These are phyloP conservation scores for Trichomonascus vanleenenianus DNA, from an alignment of 805 yeast species.

Conservation along the genomic window DNA sequence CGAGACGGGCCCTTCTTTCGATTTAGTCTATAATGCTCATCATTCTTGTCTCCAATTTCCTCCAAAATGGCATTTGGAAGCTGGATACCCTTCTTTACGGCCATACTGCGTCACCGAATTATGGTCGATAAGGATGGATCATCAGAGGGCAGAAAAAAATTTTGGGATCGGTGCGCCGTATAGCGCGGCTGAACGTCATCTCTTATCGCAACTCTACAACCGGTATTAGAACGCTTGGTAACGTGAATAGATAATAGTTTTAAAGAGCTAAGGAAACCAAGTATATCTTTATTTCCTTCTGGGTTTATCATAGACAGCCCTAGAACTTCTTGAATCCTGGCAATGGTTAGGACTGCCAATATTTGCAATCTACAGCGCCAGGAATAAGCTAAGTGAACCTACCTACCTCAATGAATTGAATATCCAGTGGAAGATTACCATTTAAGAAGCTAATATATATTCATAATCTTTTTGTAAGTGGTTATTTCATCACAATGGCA, in stretches of 20 bases:
- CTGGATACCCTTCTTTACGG: not conserved
- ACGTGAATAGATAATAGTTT: too few species aligned
- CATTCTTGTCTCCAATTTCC: not conserved
- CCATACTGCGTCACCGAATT: not conserved
- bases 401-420: too few species aligned
- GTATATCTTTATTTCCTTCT: too few species aligned
- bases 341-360: too few species aligned
- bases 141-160: too few species aligned
- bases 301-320: too few species aligned
- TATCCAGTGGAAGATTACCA: too few species aligned
- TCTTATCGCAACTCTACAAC: not conserved
- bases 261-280: too few species aligned
- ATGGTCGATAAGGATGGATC: not conserved
- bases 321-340: too few species aligned
- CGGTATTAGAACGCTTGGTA: too few species aligned
- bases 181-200: not conserved
- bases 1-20: constrained; percentile 28
- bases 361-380: too few species aligned
- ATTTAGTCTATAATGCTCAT: not conserved
- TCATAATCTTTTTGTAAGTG: not conserved
- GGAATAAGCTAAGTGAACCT: too few species aligned
- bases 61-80: not conserved
- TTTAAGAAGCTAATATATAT: not conserved
- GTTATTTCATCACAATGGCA: constrained; percentile 41
- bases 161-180: not conserved